These are phyloP conservation scores for Asterophora parasitica DNA, from an alignment of 768 basidiomycete species.

Conservation along the genomic window DNA sequence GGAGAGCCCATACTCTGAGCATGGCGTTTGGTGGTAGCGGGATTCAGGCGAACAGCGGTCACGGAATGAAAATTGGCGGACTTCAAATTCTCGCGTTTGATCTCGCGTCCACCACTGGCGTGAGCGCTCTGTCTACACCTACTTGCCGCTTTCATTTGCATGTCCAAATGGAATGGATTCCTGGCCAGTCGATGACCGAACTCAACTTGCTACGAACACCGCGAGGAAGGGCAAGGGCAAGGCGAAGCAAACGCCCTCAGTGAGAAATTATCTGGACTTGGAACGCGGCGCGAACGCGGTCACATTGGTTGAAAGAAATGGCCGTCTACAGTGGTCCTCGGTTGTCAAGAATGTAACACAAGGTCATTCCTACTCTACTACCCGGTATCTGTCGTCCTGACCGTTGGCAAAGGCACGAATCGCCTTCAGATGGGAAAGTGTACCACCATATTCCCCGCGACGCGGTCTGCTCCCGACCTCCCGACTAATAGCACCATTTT, in stretches of 20 bases:
- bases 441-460: conserved; percentile 54
- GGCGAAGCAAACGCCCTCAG: conserved; percentile 19
- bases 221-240: conserved; percentile 26
- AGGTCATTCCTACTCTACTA: conserved; percentile 15
- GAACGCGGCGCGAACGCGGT: conserved; percentile 54
- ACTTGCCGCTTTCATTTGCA: conserved; percentile 21
- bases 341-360: conserved; percentile 25
- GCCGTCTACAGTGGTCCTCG: conserved; percentile 50
- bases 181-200: conserved; percentile 58
- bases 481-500: conserved; percentile 28
- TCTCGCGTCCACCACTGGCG: conserved; percentile 3
- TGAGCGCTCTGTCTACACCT: too few relatives aligned
- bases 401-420: background rate
- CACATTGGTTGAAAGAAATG: conserved; percentile 42
- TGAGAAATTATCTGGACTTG: conserved; percentile 47
- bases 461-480: conserved; percentile 33
- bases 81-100: conserved; percentile 19
- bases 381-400: background rate
- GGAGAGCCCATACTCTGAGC: conserved; percentile 49
- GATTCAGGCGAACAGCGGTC: conserved; percentile 6
- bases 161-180: conserved; percentile 63
- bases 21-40: conserved; percentile 27
- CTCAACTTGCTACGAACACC: conserved; percentile 13
- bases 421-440: conserved; percentile 24
- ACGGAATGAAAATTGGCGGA: conserved; percentile 17